These are phyloP conservation scores for Naganishia liquefaciens DNA, from an alignment of 1,284 basidiomycete genomes.

Conservation along the genomic window DNA sequence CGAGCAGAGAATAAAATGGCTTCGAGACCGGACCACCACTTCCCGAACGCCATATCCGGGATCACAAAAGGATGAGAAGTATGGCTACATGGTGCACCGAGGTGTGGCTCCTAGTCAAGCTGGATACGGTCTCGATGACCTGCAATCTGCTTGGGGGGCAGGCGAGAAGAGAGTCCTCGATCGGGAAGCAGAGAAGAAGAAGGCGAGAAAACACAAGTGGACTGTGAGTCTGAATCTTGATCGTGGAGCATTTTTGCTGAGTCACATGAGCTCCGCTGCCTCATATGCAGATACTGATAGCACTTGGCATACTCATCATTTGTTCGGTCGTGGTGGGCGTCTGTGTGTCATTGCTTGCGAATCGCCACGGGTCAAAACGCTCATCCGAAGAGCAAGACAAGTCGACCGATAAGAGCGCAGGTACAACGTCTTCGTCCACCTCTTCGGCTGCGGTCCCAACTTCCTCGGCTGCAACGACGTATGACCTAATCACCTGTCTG, in stretches of 20 bases:
- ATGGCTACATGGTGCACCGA: conserved; percentile 12
- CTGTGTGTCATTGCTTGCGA: conserved; percentile 41
- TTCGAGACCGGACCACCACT: not conserved
- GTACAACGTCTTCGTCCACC: conserved; percentile 11
- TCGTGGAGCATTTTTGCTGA: not conserved
- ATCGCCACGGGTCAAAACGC: not conserved
- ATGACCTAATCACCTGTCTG: conserved; percentile 45
- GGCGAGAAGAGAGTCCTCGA: conserved; percentile 10
- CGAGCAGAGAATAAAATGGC: conserved; percentile 18
- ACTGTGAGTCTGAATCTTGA: conserved; percentile 19
- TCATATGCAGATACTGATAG: conserved; percentile 30
- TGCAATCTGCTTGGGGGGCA: conserved; percentile 21
- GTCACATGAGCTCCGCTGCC: too few species aligned
- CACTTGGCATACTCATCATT: conserved; percentile 38
- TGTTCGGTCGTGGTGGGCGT: conserved; percentile 42
- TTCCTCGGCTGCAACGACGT: conserved; percentile 35
- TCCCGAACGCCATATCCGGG: not conserved
- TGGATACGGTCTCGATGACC: conserved; percentile 28
- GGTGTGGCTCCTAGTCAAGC: conserved; percentile 19
- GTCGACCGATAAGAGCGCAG: conserved; percentile 1
- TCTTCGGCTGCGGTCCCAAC: conserved; percentile 12
- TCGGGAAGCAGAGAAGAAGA: conserved; percentile 22
- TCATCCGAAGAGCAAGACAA: not conserved
- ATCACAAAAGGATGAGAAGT: conserved; percentile 18
- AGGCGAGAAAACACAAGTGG: conserved; percentile 32